Evolutionary conservation across 1,284 basidiomycete species (phyloP).

Genomic region (Chondrostereum purpureum): DNA sequence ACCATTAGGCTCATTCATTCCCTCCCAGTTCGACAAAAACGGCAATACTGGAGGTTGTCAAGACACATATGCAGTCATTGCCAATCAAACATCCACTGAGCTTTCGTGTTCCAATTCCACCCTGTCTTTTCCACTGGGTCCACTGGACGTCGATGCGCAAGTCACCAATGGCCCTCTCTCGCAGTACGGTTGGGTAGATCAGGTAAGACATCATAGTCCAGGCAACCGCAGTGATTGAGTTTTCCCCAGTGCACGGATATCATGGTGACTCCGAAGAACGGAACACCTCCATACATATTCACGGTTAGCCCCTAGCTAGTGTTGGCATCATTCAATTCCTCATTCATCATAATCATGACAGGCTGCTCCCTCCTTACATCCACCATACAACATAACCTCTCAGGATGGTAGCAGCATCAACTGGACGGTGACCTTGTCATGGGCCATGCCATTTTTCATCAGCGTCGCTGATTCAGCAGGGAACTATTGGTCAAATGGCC

Average conservation of each 20-base stretch:
- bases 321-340: not conserved
- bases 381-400: conserved; percentile 50
- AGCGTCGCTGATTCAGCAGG: conserved; percentile 46
- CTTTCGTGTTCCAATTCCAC: conserved; percentile 43
- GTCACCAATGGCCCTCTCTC: conserved; percentile 43
- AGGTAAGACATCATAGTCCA: conserved; percentile 26
- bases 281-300: conserved; percentile 52
- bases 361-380: conserved; percentile 54
- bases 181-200: conserved; percentile 52
- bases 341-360: conserved; percentile 17
- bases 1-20: not conserved
- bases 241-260: conserved; percentile 46
- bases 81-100: conserved; percentile 25
- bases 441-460: conserved; percentile 50
- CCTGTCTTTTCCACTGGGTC: conserved; percentile 28
- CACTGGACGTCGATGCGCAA: conserved; percentile 37
- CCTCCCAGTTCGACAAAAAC: conserved; percentile 41
- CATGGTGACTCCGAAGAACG: conserved; percentile 43
- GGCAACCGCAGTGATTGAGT: not conserved
- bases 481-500: conserved; percentile 47
- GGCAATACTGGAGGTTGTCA: conserved; percentile 59
- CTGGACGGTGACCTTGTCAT: conserved; percentile 52
- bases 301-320: no score
- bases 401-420: conserved; percentile 35
- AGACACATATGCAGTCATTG: conserved; percentile 45